Conservation (phyloP, 139 green algal species). For the Chara braunii region DNA sequence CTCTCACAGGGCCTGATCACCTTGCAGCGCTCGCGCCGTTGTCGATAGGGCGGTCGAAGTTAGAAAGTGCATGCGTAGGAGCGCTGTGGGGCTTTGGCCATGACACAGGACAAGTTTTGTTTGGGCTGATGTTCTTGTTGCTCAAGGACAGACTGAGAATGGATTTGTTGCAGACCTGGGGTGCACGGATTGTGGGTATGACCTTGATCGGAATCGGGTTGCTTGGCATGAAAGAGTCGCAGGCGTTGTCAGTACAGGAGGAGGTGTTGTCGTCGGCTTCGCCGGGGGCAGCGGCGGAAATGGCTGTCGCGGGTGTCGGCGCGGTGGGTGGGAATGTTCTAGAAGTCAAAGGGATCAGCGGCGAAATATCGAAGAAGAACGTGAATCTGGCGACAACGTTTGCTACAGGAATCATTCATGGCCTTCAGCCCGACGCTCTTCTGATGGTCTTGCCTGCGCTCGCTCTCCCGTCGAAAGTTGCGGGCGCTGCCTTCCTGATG, state of each 20-base stretch:
- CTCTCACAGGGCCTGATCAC: constrained; percentile 91
- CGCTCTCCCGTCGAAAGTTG: constrained; percentile 79
- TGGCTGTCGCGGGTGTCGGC: too few species aligned
- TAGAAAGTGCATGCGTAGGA: constrained; percentile 71
- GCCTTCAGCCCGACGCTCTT: constrained; percentile 90
- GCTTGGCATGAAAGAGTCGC: constrained; percentile 79
- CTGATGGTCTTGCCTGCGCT: constrained; percentile 93
- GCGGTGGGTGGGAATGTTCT: too few species aligned
- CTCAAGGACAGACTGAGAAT: constrained; percentile 56
- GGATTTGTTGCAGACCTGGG: constrained; percentile 21
- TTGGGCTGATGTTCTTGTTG: constrained; percentile 83
- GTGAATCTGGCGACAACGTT: too few species aligned
- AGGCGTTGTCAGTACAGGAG: not conserved
- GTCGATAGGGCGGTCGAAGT: constrained; percentile 74
- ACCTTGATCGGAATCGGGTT: constrained; percentile 87
- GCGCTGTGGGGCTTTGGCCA: constrained; percentile 95
- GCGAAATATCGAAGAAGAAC: too few species aligned
- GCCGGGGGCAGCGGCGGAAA: too few species aligned
- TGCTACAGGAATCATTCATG: constrained; percentile 89
- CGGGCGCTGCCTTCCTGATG: constrained; percentile 74
- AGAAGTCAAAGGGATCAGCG: too few species aligned
- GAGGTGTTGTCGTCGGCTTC: not conserved
- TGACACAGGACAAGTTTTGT: constrained; percentile 90
- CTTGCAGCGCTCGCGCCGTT: constrained; percentile 88
- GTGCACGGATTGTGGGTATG: constrained; percentile 58